Base-by-base conservation (phyloP, 768 basidiomycete genomes). In the Termitomyces sp. region DNA sequence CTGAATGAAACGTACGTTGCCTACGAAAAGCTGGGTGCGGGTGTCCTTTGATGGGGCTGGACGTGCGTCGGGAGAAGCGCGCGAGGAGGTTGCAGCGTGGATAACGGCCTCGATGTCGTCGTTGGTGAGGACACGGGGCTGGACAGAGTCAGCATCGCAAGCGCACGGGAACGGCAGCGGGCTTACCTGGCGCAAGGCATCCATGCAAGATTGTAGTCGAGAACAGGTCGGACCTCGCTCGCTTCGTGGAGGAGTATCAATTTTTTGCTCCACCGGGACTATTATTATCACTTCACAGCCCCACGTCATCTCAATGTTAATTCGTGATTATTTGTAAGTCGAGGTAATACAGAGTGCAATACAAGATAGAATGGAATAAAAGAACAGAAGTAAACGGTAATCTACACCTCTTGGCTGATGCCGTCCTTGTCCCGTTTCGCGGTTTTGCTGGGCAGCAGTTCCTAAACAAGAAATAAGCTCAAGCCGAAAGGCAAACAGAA, bases 81-180 rank as follows among this genome's bases (percentile, higher is more conserved):
- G 76, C 6, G 84, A 76, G 7, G 90, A 84, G 59, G 91, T 95
- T n/a, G 94, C 94, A 72, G 87, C 82, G 68, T 91, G 90, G 60
- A 97, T 97, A 65, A 94, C 81, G 3, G 92, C 91, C 68, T 97
- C 94, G 68, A 96, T 94, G 64, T 92, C 91, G 72, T 90, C 90
- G 74, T 86, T 87, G 3, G 88, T 80, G 16, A 83, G 86, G 26
- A n/a, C 18, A 6, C 29, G 46, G 10, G 85, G 12, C n/a, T 31
- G 26, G 8, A 3, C 10, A 24, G n/a, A 20, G 12, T 55, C 26
- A 56, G 31, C n/a, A n/a, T n/a, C n/a, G n/a, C n/a, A 46, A 49
- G 13, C 5, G 22, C 12, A 12, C 2, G 20, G 1, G 3, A 7
- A 8, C n/a, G 42, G 20, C 42, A 5, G 18, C 0, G 13, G 5